Base-by-base conservation (phyloP, 2,329 filamentous ascomycete genomes). In the Chrysoporthe cubensis region DNA sequence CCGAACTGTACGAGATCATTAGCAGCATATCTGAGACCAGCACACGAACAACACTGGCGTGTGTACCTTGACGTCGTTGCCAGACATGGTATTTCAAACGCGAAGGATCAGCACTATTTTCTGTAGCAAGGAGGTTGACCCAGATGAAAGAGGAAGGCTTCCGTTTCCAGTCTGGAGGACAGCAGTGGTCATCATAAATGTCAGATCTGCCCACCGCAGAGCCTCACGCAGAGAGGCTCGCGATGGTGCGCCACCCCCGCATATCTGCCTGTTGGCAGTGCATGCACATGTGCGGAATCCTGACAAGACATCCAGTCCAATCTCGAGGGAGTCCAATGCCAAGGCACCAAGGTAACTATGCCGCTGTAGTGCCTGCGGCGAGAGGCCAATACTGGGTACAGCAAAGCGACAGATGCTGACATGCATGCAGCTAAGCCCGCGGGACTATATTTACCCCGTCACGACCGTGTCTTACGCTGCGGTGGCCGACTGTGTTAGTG, bases 1-100 rank as follows among this genome's bases (percentile, higher is more conserved):
- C 71, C 69, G 56, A 70, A 52, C 68, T 66, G 43, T 18, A 9
- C n/a, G 34, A 21, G 16, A 21, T 65, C 8, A 65, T 42, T 40
- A 40, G 9, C 21, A n/a, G 44, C 11, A 46, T 11, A 8, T 18
- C 9, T 34, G 34, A 21, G 16, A 21, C 4, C 11, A 2, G 32
- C 13, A 16, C 32, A 32, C n/a, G n/a, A n/a, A 18, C 21, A 13
- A 32, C 5, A 2, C 8, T 21, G 14, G 62, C 52, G 46, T 52
- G 40, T 40, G 9, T 40, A 40, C 52, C 37, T 21, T 50, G 16
- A 37, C 4, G 14, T 63, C 32, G 44, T 18, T 44, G 18, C 32
- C 16, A 52, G 65, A 40, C 65, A 62, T 63, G 14, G 7, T 37
- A 9, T 57, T 34, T 34, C 26, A 18, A 16, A 40, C 40, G 18